Evolutionary conservation across 108 stramenopile species (phyloP).

Genomic region (Cyclotella choctawhatcheeana): DNA sequence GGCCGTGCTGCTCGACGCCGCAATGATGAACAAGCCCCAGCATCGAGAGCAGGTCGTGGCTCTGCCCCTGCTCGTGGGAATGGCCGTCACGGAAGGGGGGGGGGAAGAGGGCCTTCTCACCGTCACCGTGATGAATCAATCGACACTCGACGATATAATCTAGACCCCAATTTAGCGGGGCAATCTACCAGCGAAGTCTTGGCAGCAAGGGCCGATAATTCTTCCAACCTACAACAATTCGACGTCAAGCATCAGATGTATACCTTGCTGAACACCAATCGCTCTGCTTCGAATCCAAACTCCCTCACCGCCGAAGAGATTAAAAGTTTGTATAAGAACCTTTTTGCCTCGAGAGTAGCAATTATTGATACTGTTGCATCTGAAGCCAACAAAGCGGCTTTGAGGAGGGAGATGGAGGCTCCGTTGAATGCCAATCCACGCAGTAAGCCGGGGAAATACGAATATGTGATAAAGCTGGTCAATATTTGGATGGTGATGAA

Average conservation of each 20-base stretch:
- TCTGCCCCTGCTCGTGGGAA: too few species aligned
- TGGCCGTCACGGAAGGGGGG: too few species aligned
- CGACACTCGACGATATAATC: not conserved
- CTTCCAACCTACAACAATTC: not conserved
- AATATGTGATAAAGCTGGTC: not conserved
- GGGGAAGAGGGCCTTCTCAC: not conserved
- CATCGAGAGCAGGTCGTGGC: too few species aligned
- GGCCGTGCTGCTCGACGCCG: too few species aligned
- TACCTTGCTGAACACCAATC: not conserved
- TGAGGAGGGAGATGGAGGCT: not conserved
- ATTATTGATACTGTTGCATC: too few species aligned
- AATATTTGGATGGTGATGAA: not conserved
- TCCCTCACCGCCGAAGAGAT: not conserved
- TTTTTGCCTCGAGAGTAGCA: not conserved
- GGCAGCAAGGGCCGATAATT: not conserved
- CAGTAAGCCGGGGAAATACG: not conserved
- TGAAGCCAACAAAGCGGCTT: not conserved
- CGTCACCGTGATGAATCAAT: not conserved
- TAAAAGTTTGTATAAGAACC: not conserved
- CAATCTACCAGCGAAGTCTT: not conserved
- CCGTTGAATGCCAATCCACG: not conserved
- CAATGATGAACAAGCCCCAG: too few species aligned
- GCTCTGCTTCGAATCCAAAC: not conserved
- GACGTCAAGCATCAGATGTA: not conserved
- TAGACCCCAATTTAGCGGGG: not conserved